Percentiles rank a stretch among this genome's conserved stretches.
These are phyloP conservation scores for Echinochloa phyllopogon DNA, from an alignment of 176 grass and related monocot species.

Conservation along the genomic window DNA sequence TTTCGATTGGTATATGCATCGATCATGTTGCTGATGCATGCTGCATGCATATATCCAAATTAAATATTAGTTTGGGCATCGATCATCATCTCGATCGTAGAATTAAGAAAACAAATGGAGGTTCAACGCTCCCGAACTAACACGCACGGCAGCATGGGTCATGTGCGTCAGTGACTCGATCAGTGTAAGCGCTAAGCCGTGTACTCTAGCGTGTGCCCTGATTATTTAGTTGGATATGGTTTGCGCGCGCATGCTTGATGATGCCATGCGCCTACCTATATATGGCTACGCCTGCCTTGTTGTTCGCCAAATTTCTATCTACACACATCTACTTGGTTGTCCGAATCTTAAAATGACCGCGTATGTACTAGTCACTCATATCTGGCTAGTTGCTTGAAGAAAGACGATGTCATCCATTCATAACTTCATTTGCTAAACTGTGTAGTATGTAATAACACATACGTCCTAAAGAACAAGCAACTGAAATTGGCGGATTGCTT, in stretches of 20 bases:
- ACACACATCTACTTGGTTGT: neutral
- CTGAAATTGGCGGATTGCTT: too few species aligned
- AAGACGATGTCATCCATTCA: neutral
- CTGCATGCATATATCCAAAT: neutral
- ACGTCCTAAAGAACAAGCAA: too few species aligned
- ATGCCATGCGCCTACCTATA: too few species aligned
- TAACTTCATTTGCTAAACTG: neutral
- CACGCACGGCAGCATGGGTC: neutral
- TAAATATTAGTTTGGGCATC: neutral
- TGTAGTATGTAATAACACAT: too few species aligned
- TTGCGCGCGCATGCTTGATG: too few species aligned
- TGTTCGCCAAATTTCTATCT: constrained; percentile 15
- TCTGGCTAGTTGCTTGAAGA: neutral
- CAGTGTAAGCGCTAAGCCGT: neutral
- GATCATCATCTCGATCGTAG: neutral
- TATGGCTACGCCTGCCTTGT: neutral
- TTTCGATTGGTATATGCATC: neutral
- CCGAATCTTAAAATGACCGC: neutral
- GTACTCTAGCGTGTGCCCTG: too few species aligned
- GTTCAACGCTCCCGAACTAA: constrained; percentile 44
- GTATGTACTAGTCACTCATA: neutral
- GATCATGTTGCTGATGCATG: too few species aligned
- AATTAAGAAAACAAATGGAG: constrained; percentile 6
- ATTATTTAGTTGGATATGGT: too few species aligned
- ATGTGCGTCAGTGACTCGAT: neutral